Conservation (phyloP, 1,284 basidiomycete species). For the Tylopilus sp. region DNA sequence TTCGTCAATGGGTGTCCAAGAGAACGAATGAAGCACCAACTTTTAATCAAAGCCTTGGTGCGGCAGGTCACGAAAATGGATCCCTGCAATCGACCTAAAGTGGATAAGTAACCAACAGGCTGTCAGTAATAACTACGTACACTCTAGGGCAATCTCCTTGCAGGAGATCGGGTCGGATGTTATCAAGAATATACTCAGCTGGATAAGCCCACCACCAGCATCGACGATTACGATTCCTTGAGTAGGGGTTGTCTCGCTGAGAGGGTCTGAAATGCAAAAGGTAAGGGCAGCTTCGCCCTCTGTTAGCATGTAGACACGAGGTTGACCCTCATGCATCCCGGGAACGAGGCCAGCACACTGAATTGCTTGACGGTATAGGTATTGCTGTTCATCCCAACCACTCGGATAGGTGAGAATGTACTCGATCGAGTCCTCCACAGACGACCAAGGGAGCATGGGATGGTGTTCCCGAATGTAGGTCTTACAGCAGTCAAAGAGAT, state of each 20-base stretch:
- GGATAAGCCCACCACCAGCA: background rate
- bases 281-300: slow-evolving; percentile 26
- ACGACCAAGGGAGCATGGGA: background rate
- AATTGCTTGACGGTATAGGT: slow-evolving; percentile 34
- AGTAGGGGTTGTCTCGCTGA: background rate
- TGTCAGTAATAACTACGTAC: background rate
- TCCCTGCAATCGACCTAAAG: background rate
- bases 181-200: background rate
- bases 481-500: background rate
- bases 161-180: background rate
- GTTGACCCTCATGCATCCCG: slow-evolving; percentile 8
- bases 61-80: background rate
- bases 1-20: background rate
- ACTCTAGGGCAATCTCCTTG: background rate
- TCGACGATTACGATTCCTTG: background rate
- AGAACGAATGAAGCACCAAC: background rate
- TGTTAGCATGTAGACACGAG: slow-evolving; percentile 19
- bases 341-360: slow-evolving; percentile 31
- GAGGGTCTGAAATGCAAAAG: slow-evolving; percentile 11
- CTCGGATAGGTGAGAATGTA: background rate
- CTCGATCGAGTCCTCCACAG: background rate
- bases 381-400: background rate
- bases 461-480: background rate
- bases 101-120: background rate
- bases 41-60: background rate